Evolutionary conservation across 768 basidiomycete species (phyloP).

Genomic region (Hericium erinaceus): DNA sequence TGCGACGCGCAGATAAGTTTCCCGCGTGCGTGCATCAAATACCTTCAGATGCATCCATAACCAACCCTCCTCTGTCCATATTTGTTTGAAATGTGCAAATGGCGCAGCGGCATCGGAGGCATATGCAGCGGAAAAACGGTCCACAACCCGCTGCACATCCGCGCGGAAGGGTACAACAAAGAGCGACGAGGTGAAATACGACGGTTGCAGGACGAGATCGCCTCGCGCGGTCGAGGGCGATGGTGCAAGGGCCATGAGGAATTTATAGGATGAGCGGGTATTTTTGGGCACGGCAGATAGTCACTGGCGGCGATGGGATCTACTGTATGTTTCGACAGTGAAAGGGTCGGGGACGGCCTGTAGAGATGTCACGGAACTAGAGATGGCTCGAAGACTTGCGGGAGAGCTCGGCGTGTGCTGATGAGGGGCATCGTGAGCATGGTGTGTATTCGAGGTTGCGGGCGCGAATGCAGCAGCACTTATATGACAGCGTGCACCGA

Average conservation of each 20-base stretch:
- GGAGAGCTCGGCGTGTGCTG: too few species aligned
- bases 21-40: slow-evolving; percentile 57
- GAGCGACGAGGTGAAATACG: slow-evolving; percentile 70
- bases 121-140: slow-evolving; percentile 45
- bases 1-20: slow-evolving; percentile 49
- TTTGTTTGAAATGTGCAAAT: slow-evolving; percentile 59
- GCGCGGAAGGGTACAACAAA: slow-evolving; percentile 57
- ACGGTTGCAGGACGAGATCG: slow-evolving; percentile 56
- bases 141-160: slow-evolving; percentile 49
- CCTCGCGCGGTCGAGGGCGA: slow-evolving; percentile 53
- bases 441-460: too few species aligned
- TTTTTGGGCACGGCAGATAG: neutral
- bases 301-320: neutral
- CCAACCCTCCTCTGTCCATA: slow-evolving; percentile 69
- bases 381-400: too few species aligned
- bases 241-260: slow-evolving; percentile 34
- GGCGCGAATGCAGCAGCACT: too few species aligned
- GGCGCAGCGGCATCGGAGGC: slow-evolving; percentile 29
- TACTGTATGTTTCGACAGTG: neutral
- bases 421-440: too few species aligned
- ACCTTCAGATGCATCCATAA: slow-evolving; percentile 67
- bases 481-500: too few species aligned
- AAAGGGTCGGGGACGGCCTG: too few species aligned
- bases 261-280: neutral
- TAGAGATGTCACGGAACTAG: too few species aligned